These are phyloP conservation scores for Suillus sp. DNA, from an alignment of 768 basidiomycete genomes.

Conservation along the genomic window DNA sequence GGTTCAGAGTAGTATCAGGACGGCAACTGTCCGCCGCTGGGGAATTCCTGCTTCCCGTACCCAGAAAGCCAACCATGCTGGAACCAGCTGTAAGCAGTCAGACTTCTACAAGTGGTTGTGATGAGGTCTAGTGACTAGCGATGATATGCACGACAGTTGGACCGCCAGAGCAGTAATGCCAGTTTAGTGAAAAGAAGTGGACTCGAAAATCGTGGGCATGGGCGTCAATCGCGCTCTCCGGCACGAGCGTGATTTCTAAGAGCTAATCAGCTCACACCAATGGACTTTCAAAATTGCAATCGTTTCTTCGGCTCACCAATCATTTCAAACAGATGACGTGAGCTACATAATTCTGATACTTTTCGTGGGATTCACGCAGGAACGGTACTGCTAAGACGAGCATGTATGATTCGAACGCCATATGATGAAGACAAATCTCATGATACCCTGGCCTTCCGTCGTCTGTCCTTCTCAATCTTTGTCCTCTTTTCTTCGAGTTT, in stretches of 20 bases:
- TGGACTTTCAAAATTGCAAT: not conserved
- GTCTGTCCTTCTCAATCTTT: constrained; percentile 55
- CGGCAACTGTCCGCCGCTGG: constrained; percentile 30
- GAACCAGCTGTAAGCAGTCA: not conserved
- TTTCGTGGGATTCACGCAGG: not conserved
- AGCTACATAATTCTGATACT: not conserved
- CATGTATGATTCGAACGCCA: not conserved
- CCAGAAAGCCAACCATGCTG: constrained; percentile 43
- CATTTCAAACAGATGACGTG: not conserved
- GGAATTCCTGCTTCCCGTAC: constrained; percentile 37
- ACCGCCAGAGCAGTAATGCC: constrained; percentile 1
- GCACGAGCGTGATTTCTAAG: constrained; percentile 4
- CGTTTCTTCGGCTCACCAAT: not conserved
- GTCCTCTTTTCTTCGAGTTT: constrained; percentile 61
- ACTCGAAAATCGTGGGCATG: not conserved
- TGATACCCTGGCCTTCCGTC: constrained; percentile 38
- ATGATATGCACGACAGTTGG: not conserved
- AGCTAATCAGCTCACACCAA: not conserved
- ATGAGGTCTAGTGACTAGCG: constrained; percentile 1
- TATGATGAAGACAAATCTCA: not conserved
- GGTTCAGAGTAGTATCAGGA: constrained; percentile 25
- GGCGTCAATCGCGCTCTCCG: constrained; percentile 1
- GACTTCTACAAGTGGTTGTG: constrained; percentile 7
- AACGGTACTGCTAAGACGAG: not conserved
- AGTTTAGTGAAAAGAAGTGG: constrained; percentile 8